Conservation (phyloP, 371 early-diverging fungal species). For the Mycotypha africana region DNA sequence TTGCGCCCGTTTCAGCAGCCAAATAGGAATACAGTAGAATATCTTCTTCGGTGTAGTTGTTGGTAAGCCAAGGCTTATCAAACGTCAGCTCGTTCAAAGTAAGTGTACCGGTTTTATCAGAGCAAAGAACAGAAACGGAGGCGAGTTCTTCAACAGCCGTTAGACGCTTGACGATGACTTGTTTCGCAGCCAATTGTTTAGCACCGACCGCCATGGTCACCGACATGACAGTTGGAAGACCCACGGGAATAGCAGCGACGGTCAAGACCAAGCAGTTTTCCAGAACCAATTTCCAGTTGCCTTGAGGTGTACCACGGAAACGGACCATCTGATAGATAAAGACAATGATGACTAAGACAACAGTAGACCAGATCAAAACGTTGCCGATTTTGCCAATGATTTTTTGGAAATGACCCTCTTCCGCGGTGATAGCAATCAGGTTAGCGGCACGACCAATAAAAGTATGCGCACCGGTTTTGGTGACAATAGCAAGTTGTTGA, state of each 20-base stretch:
- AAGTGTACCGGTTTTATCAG: constrained; percentile 92
- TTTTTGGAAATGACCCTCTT: constrained; percentile 82
- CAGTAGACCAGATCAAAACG: constrained; percentile 68
- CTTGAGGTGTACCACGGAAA: constrained; percentile 27
- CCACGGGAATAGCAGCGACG: constrained; percentile 91
- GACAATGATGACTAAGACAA: constrained; percentile 70
- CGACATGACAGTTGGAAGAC: constrained; percentile 90
- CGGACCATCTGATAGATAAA: constrained; percentile 59
- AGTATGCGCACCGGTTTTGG: constrained; percentile 75
- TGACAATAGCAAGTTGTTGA: constrained; percentile 74
- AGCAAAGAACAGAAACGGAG: constrained; percentile 83
- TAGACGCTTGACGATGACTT: constrained; percentile 89
- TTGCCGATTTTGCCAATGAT: constrained; percentile 75
- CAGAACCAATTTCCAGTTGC: constrained; percentile 36
- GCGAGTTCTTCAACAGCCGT: constrained; percentile 91
- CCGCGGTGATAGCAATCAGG: constrained; percentile 76
- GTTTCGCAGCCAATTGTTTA: constrained; percentile 74
- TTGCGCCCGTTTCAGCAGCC: constrained; percentile 86
- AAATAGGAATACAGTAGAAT: constrained; percentile 80
- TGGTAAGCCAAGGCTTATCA: constrained; percentile 78
- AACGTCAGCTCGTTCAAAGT: constrained; percentile 85
- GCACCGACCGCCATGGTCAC: constrained; percentile 94
- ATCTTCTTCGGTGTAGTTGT: constrained; percentile 70
- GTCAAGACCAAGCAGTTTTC: constrained; percentile 78
- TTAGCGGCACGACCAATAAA: constrained; percentile 87